Evolutionary conservation across 1,284 basidiomycete genomes (phyloP).

Genomic region (Boletus coffeatus): DNA sequence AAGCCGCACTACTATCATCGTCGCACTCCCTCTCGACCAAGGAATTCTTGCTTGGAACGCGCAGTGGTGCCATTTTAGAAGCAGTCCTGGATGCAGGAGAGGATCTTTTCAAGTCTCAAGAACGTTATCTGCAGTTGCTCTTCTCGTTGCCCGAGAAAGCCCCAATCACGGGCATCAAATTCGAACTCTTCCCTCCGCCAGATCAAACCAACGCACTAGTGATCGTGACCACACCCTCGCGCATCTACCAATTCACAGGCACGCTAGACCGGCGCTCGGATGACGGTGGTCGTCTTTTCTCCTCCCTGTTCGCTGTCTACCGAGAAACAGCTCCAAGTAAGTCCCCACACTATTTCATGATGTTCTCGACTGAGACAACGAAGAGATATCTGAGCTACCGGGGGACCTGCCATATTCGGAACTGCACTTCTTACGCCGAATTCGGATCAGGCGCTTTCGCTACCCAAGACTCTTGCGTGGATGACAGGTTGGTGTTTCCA

Average conservation of each 20-base stretch:
- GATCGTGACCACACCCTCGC: conserved; percentile 81
- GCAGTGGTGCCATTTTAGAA: conserved; percentile 82
- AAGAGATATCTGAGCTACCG: conserved; percentile 85
- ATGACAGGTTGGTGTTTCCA: conserved; percentile 61
- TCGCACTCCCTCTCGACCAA: conserved; percentile 68
- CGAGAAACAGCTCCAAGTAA: conserved; percentile 75
- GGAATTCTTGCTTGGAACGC: conserved; percentile 86
- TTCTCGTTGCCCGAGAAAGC: conserved; percentile 77
- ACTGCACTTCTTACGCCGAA: conserved; percentile 67
- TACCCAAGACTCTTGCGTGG: conserved; percentile 79
- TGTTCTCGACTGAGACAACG: conserved; percentile 21
- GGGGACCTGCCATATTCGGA: conserved; percentile 63
- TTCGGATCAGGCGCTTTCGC: conserved; percentile 59
- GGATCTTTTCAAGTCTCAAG: conserved; percentile 89
- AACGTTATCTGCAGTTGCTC: conserved; percentile 75
- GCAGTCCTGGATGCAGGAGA: conserved; percentile 82
- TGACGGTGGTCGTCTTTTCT: conserved; percentile 74
- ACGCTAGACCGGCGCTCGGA: conserved; percentile 58
- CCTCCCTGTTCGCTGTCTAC: conserved; percentile 68
- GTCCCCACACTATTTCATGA: conserved; percentile 26
- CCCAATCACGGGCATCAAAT: conserved; percentile 78
- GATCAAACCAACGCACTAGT: conserved; percentile 62
- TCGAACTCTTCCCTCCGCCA: conserved; percentile 65
- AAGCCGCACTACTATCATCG: conserved; percentile 60
- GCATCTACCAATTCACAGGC: conserved; percentile 91